Evolutionary conservation across 2,329 filamentous ascomycete genomes (phyloP), one percentile per base, ranked within the genome.

Genomic region (Phyllosticta ampelicida): DNA sequence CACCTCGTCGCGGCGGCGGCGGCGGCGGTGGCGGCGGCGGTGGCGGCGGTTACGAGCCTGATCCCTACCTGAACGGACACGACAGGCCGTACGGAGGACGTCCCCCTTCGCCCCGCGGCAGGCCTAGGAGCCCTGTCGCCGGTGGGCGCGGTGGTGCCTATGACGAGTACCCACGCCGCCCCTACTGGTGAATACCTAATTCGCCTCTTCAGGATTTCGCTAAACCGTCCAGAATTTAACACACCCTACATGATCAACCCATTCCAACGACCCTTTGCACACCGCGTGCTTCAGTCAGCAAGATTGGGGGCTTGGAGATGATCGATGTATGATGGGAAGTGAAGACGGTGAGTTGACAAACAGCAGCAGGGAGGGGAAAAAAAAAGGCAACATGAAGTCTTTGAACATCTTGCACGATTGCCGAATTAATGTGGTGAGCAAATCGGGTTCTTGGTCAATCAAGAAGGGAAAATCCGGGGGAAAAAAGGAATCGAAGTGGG

Each of bases 61-160:
- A 85, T 64, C 80, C 81, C 3, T 85, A 85, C 70, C 66, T 78
- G 67, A 80, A 84, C 68, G 78, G 81, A 58, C 77, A 80, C 62
- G 74, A 73, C 36, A 75, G 80, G 63, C 77, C 78, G 49, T 81
- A 81, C 65, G 78, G 79, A 60, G 75, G 71, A 58, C 76, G 77
- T 55, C 76, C 78, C 36, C 70, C 70, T 16, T 73, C 71, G 53
- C 71, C 71, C 10, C 68, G 71, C 58, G 68, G 68, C 62, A 69
- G 67, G 51, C 70, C 67, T 30, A 68, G 66, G 55, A 72, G 68
- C 81, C 84, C 64, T 78, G 36, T 44, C 36, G 36, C 13, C 6
- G 85, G 63, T 82, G 87, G 68, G 81, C 86, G 67, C 81, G 85
- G 63, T 66, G 74, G 76, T 61, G 80, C 84, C 67, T 65, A 75